Conservation (phyloP, 768 basidiomycete genomes). For the Hortiboletus flavorubellus region DNA sequence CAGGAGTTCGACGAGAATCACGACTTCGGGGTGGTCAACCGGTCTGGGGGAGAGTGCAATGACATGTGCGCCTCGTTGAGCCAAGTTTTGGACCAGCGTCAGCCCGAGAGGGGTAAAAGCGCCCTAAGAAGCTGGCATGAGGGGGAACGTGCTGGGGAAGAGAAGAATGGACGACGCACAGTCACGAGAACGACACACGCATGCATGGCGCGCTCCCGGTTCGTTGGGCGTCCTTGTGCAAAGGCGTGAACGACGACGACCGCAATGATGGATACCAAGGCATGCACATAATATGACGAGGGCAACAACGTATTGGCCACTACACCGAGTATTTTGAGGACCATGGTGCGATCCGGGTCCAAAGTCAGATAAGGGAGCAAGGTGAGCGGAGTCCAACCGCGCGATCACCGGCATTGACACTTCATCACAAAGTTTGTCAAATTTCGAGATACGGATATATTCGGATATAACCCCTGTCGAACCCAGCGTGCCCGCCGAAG, state of each 20-base stretch:
- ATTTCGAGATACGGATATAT: too few species aligned
- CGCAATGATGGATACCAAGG: conserved; percentile 39
- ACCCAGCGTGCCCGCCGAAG: too few species aligned
- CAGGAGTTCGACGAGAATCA: conserved; percentile 63
- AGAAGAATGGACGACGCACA: conserved; percentile 36
- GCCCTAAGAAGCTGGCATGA: conserved; percentile 43
- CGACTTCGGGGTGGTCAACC: conserved; percentile 44
- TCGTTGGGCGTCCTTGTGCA: conserved; percentile 67
- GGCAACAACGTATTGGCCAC: conserved; percentile 46
- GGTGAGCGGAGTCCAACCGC: conserved; percentile 13
- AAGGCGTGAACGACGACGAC: conserved; percentile 54
- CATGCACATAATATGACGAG: conserved; percentile 55
- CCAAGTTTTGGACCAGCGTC: conserved; percentile 61
- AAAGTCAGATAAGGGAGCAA: too few species aligned
- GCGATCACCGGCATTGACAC: not conserved
- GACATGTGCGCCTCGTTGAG: conserved; percentile 73
- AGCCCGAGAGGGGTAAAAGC: conserved; percentile 73
- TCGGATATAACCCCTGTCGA: too few species aligned
- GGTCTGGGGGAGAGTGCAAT: conserved; percentile 68
- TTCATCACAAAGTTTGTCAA: too few species aligned
- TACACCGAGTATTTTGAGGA: conserved; percentile 46
- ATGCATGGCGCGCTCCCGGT: conserved; percentile 72
- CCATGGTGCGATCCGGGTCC: conserved; percentile 37
- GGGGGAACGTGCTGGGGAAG: not conserved
- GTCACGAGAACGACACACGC: conserved; percentile 69